Evolutionary conservation across 75 land plant species (phyloP).

Genomic region (Pinus taeda): DNA sequence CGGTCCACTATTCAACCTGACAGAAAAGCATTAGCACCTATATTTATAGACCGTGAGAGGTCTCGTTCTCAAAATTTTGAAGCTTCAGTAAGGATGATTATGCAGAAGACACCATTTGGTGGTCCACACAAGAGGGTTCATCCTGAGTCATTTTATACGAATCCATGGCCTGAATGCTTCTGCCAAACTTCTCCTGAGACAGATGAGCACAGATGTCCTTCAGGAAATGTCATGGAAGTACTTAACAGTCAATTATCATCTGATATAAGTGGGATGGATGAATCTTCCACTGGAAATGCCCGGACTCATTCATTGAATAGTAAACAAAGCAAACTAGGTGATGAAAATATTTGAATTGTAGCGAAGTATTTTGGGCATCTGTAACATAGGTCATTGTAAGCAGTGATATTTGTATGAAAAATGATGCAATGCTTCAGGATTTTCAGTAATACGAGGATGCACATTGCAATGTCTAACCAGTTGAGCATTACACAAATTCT

Average conservation of each 20-base stretch:
- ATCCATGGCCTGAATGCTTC: constrained; percentile 99
- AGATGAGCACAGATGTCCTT: constrained; percentile 51
- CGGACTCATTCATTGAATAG: neutral
- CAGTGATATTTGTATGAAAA: neutral
- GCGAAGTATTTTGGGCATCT: neutral
- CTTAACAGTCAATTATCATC: constrained; percentile 25
- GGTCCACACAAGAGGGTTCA: constrained; percentile 66
- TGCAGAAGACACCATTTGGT: constrained; percentile 55
- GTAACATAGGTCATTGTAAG: constrained; percentile 1
- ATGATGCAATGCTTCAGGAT: neutral
- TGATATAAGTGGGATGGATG: constrained; percentile 8
- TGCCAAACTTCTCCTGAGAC: constrained; percentile 48
- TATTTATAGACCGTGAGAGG: constrained; percentile 68
- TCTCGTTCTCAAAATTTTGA: constrained; percentile 56
- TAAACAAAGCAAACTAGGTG: neutral
- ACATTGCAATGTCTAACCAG: neutral
- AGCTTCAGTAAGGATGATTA: constrained; percentile 54
- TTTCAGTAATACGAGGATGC: neutral
- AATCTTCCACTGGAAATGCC: neutral
- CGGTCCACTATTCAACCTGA: constrained; percentile 77
- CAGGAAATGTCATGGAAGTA: constrained; percentile 36
- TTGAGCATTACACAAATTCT: too few relatives aligned
- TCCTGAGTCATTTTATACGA: constrained; percentile 93
- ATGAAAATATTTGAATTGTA: neutral
- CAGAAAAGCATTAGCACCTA: constrained; percentile 84